Evolutionary conservation across 176 grass and related monocot genomes (phyloP).

Genomic region (Avena atlantica): DNA sequence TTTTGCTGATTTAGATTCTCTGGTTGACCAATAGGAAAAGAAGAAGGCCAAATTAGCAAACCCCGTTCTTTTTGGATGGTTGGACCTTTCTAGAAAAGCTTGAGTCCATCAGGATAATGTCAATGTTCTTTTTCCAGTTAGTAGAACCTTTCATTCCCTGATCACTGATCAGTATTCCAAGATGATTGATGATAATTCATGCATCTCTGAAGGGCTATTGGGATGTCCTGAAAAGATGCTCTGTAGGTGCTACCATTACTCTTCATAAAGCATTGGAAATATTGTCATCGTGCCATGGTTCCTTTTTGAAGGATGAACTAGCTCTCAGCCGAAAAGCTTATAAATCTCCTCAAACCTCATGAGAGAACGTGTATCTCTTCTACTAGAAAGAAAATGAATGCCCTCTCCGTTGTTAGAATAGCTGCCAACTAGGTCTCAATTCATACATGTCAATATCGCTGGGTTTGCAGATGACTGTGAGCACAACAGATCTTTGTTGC

Average conservation of each 20-base stretch:
- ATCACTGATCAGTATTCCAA: constrained; percentile 46
- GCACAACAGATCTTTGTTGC: too few species aligned
- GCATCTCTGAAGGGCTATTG: constrained; percentile 36
- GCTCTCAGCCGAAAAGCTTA: constrained; percentile 53
- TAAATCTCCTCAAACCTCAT: constrained; percentile 80
- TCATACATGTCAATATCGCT: too few species aligned
- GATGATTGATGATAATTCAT: constrained; percentile 39
- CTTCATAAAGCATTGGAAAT: constrained; percentile 53
- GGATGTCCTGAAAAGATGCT: constrained; percentile 43
- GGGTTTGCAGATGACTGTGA: too few species aligned
- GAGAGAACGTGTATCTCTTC: constrained; percentile 71
- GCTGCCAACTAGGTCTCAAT: constrained; percentile 77
- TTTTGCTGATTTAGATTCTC: constrained; percentile 34
- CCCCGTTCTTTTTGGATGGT: constrained; percentile 77
- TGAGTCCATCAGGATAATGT: constrained; percentile 56
- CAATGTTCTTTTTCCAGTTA: constrained; percentile 74
- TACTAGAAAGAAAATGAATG: constrained; percentile 71
- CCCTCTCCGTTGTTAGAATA: constrained; percentile 63
- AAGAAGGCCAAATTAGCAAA: constrained; percentile 80
- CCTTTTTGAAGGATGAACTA: constrained; percentile 74
- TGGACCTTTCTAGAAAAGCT: constrained; percentile 93
- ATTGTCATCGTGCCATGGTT: constrained; percentile 62
- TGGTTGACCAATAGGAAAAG: constrained; percentile 74
- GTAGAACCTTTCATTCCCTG: constrained; percentile 53
- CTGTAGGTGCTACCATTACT: constrained; percentile 40